Evolutionary conservation across 768 basidiomycete genomes (phyloP).

Genomic region (Tricholoma flavovirens): DNA sequence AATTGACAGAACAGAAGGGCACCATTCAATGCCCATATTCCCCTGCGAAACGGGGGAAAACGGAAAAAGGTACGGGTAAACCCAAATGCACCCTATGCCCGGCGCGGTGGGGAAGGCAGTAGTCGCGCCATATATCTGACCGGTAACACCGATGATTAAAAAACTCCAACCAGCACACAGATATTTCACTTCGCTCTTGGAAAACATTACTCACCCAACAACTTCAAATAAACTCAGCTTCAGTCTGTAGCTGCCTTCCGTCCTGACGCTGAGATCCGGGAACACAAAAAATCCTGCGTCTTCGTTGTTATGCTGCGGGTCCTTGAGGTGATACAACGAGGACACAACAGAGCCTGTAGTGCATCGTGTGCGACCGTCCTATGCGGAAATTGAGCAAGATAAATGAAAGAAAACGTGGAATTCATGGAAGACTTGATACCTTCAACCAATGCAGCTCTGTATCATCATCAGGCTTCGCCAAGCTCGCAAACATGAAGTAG

Average conservation of each 20-base stretch:
- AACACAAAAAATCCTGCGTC: conserved; percentile 97
- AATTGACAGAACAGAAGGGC: not conserved
- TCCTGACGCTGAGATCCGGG: conserved; percentile 87
- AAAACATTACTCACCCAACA: conserved; percentile 60
- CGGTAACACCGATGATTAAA: not conserved
- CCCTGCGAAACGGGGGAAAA: not conserved
- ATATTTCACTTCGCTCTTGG: not conserved
- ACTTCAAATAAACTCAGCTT: conserved; percentile 80
- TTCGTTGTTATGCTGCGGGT: conserved; percentile 46
- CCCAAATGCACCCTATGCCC: not conserved
- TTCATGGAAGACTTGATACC: conserved; percentile 31
- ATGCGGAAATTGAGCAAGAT: conserved; percentile 3
- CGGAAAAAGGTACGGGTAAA: not conserved
- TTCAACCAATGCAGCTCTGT: conserved; percentile 82
- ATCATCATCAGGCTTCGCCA: conserved; percentile 86
- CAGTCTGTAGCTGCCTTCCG: conserved; percentile 85
- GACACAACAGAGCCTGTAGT: conserved; percentile 90
- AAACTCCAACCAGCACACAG: not conserved
- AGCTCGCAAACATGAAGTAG: conserved; percentile 92
- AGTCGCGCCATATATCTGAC: not conserved
- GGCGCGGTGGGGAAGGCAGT: not conserved
- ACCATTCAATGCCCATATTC: not conserved
- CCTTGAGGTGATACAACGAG: conserved; percentile 87
- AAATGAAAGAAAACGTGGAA: not conserved
- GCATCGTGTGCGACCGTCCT: conserved; percentile 88